Percentiles rank a stretch among this genome's conserved stretches.
Evolutionary conservation across 2,329 filamentous ascomycete species (phyloP).

Genomic region (Diaporthe citrichinensis): DNA sequence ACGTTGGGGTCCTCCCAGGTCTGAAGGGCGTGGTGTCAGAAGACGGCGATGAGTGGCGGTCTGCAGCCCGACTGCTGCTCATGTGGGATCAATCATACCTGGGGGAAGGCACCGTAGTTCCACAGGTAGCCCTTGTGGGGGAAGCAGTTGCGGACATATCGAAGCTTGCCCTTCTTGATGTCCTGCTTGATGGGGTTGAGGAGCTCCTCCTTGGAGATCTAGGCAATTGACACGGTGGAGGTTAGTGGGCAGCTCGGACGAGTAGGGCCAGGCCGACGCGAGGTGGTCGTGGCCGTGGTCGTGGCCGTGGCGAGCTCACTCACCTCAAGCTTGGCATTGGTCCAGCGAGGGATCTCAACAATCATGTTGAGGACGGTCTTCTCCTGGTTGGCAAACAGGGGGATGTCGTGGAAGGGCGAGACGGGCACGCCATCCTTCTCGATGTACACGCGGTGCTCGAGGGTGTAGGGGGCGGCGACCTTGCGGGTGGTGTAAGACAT

Average conservation of each 20-base stretch:
- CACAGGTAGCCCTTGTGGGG: conserved; percentile 99
- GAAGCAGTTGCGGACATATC: conserved; percentile 99
- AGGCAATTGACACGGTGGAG: conserved; percentile 7
- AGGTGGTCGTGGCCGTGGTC: background rate
- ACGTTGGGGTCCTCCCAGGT: conserved; percentile 99
- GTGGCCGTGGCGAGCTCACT: conserved; percentile 49
- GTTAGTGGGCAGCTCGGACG: conserved; percentile 4
- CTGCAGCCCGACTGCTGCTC: conserved; percentile 27
- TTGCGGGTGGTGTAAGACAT: conserved; percentile 85
- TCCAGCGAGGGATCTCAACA: conserved; percentile 99
- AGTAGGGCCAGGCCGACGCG: background rate
- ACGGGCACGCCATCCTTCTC: conserved; percentile 96
- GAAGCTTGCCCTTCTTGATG: conserved; percentile 99
- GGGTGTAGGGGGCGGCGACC: conserved; percentile 89
- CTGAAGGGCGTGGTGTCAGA: conserved; percentile 60
- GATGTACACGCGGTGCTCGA: conserved; percentile 97
- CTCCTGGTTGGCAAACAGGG: conserved; percentile 96
- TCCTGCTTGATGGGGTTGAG: conserved; percentile 99
- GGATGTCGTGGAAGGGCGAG: conserved; percentile 98
- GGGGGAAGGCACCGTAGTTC: conserved; percentile 99
- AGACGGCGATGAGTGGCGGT: conserved; percentile 12
- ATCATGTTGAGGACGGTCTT: conserved; percentile 99
- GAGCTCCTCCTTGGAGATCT: conserved; percentile 99
- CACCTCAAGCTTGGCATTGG: conserved; percentile 99
- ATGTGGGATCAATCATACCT: conserved; percentile 69